Base-by-base conservation (phyloP, 2,329 filamentous ascomycete species). In the Penicillium sclerotigenum region DNA sequence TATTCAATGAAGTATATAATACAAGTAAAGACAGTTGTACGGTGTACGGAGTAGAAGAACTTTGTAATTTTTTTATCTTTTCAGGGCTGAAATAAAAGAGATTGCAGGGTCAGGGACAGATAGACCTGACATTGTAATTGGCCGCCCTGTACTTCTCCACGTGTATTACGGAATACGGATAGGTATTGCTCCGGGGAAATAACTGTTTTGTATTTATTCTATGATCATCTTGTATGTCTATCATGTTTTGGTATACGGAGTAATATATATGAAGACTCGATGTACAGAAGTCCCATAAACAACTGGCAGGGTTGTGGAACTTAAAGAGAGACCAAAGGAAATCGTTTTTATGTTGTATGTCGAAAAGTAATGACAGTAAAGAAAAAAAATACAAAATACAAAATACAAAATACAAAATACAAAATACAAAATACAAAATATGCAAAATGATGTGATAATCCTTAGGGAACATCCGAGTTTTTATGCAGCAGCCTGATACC, bases 401-500 rank as follows among this genome's bases (percentile, higher is more conserved):
- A 41, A 41, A 16, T n/a, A n/a, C n/a, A 13, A 26, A 41, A 41
- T 24, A 24, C 8, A 1, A 1, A 26, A 16, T 36, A 36, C 16
- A 37, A 7, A 9, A n/a, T 6, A 3, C 20, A 16, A 41, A 41
- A 16, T n/a, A n/a, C n/a, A 13, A 26, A 41, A 41, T 24, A 24
- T 4, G 2, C 0, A 14, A 34, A 36, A 26, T 26, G 16, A 37
- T 37, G 31, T 40, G 47, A 29, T 49, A 22, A 20, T 20, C 28
- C 16, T 43, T 24, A 43, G 18, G 7, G 20, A 46, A 34, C 20
- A 46, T 46, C 29, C 14, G 43, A 46, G 29, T n/a, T 55, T 51
- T 52, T 55, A 51, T 55, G 47, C 8, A 37, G 52, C 18, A 50
- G 47, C 53, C 53, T 55, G 34, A 41, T 53, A 31, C 26, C 6